Conservation (phyloP, 2,329 filamentous ascomycete genomes). For the Apiospora sp. region DNA sequence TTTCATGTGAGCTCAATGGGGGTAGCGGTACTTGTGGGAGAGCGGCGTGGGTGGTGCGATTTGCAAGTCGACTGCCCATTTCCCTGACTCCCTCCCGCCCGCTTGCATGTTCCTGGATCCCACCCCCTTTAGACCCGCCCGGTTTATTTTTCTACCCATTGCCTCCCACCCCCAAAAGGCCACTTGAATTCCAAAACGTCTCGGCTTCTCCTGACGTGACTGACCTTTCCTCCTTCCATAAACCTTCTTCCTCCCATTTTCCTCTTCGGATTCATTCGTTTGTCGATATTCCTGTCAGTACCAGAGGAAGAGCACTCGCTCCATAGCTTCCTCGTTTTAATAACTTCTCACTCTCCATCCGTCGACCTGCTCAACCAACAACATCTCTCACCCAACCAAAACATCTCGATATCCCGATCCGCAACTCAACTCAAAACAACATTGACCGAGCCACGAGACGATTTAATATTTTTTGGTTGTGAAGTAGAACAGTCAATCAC, state of each 20-base stretch:
- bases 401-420: conserved; percentile 25
- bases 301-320: conserved; percentile 45
- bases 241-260: conserved; percentile 38
- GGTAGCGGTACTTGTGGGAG: conserved; percentile 5
- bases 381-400: conserved; percentile 28
- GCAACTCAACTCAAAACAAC: neutral
- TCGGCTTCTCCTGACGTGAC: conserved; percentile 45
- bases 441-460: conserved; percentile 17
- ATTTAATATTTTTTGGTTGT: conserved; percentile 4
- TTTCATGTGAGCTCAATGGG: conserved; percentile 6
- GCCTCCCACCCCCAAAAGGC: conserved; percentile 15
- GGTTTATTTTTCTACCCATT: conserved; percentile 21
- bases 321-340: conserved; percentile 46
- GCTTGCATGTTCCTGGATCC: conserved; percentile 21
- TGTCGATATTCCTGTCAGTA: conserved; percentile 44
- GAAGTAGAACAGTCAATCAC: conserved; percentile 2
- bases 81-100: conserved; percentile 20
- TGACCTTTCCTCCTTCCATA: conserved; percentile 40
- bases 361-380: conserved; percentile 28
- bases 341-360: conserved; percentile 30
- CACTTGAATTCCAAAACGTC: conserved; percentile 45
- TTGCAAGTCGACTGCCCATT: conserved; percentile 2
- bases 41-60: conserved; percentile 3
- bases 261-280: conserved; percentile 49
- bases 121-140: conserved; percentile 23